Base-by-base conservation (phyloP, 768 basidiomycete species). In the Terana coerulea region DNA sequence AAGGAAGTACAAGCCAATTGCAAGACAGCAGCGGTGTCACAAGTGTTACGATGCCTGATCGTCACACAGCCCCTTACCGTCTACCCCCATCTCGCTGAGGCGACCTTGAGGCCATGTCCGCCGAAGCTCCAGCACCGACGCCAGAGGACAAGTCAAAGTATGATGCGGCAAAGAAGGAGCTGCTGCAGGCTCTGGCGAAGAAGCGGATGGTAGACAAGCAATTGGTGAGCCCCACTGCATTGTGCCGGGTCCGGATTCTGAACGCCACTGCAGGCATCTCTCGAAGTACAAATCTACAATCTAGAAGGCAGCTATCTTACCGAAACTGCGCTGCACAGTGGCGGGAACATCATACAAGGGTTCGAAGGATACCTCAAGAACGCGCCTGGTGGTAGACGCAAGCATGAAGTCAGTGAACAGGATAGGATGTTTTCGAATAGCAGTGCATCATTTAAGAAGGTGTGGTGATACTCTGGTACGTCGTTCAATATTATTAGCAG, bases 331-430 rank as follows among this genome's bases (percentile, higher is more conserved):
- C 73, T 74, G 0, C 84, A 86, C 54, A 84, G 81, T 59, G 88
- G 90, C 15, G 91, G 91, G 26, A 92, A 93, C 59, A 91, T 93
- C 47, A 86, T 93, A 31, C 86, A 86, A 59, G 91, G 91, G 3
- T 92, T 92, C 57, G 91, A 92, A 49, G 83, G 84, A 35, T 93
- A 91, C 63, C 78, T 92, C 52, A 93, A 92, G 68, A 84, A 84
- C 59, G 86, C 84, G 52, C 78, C 77, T 0, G 73, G 77, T 8
- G 81, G 77, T 6, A 73, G 88, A 59, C 77, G 85, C 63, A 84
- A 83, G 62, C 81, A 84, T 57, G 89, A 92, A 57, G 78, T 90
- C 51, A 80, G 77, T 54, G 91, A 92, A 51, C 71, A 77, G 11
- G 91, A 93, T 62, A 77, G 91, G 41, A 72, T 91, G 55, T 93